phyloP scores from a whole-genome alignment of 1,284 basidiomycete genomes.

The Leccinum solheimii region DNA sequence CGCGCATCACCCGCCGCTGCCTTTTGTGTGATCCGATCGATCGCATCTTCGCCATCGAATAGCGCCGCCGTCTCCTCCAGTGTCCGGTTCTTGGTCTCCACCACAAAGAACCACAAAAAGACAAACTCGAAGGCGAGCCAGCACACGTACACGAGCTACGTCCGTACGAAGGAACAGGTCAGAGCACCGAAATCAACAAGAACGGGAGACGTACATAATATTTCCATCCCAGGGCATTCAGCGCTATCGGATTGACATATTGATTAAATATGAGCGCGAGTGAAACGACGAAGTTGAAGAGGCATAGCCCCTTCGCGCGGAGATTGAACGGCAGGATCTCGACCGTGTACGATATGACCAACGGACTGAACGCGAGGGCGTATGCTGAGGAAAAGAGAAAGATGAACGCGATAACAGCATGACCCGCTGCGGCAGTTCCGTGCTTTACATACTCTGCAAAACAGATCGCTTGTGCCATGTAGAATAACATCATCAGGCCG shows the following conservation, averaged over 20 bases:
- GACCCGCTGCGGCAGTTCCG: constrained; percentile 47
- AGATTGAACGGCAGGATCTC: constrained; percentile 73
- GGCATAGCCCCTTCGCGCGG: constrained; percentile 77
- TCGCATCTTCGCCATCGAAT: constrained; percentile 64
- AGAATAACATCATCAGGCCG: constrained; percentile 69
- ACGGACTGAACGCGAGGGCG: constrained; percentile 71
- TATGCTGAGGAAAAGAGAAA: constrained; percentile 73
- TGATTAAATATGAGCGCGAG: constrained; percentile 76
- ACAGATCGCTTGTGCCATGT: constrained; percentile 70
- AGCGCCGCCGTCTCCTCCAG: constrained; percentile 75
- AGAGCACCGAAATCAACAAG: no score
- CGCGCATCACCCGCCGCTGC: constrained; percentile 26
- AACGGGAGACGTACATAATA: constrained; percentile 46
- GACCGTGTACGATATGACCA: constrained; percentile 73
- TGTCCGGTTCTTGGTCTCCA: constrained; percentile 72
- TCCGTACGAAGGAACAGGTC: background rate
- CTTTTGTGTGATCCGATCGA: constrained; percentile 41
- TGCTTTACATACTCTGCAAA: constrained; percentile 59
- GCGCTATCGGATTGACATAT: constrained; percentile 80
- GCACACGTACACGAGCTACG: constrained; percentile 62
- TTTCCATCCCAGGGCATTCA: constrained; percentile 61
- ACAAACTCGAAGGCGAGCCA: constrained; percentile 67
- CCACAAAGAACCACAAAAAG: constrained; percentile 65
- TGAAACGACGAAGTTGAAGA: constrained; percentile 71
- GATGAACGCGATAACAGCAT: constrained; percentile 75